Evolutionary conservation across 2,329 filamentous ascomycete genomes (phyloP), one percentile per base, ranked within the genome.

Genomic region (Fusarium brachygibbosum): DNA sequence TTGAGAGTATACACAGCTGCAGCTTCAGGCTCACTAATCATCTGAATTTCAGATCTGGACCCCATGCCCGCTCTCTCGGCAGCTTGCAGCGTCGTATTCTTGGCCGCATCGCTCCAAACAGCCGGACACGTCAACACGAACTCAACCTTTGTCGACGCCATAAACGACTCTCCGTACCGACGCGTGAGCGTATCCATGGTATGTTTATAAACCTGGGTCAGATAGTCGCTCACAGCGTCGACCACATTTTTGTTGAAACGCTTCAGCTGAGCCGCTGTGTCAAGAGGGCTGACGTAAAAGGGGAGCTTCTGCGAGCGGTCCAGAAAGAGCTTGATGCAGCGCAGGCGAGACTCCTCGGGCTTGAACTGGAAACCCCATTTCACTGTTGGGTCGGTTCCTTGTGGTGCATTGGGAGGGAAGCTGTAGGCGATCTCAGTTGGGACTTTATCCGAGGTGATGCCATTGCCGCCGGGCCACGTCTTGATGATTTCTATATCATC

Each of bases 301-400:
- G 92, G 92, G 25, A 95, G 84, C 78, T 93, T 93, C 79, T 94
- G 92, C 42, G 90, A 90, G 23, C 91, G 88, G 77, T 95, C 92
- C 35, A 95, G 88, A 75, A 94, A 94, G 25, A 95, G 86, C 82
- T 95, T 95, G 82, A 95, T 93, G 77, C 92, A 95, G 13, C 91
- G 89, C 29, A 95, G 85, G 21, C 92, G 87, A 45, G 89, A 85
- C 78, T 93, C 91, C 74, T 93, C 90, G 2, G 92, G 91, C 74
- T 89, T 90, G 83, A 94, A 93, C 77, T 94, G 91, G 77, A 94
- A 94, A 0, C 92, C 92, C 92, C 92, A 95, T 87, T 90, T 91
- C 48, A 88, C 82, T 2, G 76, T 85, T 9, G 87, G 84, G 10
- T 81, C 77, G 2, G 82, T 76, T n/a, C 77, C 82, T 21, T 74